phyloP scores from a whole-genome alignment of 768 basidiomycete species.

The Fibroporia radiculosa region DNA sequence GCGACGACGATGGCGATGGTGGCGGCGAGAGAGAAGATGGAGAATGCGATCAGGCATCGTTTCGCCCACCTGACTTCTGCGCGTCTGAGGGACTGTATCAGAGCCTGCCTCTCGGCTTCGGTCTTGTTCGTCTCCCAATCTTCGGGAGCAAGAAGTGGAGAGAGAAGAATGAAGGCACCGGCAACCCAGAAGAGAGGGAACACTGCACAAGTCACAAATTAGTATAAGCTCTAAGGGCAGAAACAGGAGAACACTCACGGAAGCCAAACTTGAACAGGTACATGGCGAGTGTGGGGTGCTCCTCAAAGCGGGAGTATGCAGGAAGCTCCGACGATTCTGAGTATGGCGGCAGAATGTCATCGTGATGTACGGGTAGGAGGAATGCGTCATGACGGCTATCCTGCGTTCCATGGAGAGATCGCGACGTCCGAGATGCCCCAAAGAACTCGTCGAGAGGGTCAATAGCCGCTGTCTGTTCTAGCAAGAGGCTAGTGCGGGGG shows the following conservation, averaged over 20 bases:
- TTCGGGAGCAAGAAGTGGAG: conserved; percentile 30
- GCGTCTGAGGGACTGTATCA: conserved; percentile 26
- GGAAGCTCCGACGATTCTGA: conserved; percentile 26
- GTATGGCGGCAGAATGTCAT: conserved; percentile 16
- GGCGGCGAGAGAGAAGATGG: conserved; percentile 14
- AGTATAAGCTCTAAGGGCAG: not conserved
- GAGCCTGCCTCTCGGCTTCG: conserved; percentile 24
- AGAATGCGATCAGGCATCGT: conserved; percentile 26
- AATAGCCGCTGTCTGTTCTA: not conserved
- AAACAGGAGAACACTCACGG: conserved; percentile 25
- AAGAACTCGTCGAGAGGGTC: conserved; percentile 18
- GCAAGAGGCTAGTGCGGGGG: not conserved
- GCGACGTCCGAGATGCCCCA: conserved; percentile 15
- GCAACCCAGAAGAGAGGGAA: conserved; percentile 43
- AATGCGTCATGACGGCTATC: conserved; percentile 26
- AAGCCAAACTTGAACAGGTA: conserved; percentile 45
- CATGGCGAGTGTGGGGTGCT: conserved; percentile 37
- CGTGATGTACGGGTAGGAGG: conserved; percentile 10
- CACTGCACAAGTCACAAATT: conserved; percentile 22
- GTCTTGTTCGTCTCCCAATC: conserved; percentile 31
- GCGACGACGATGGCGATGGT: conserved; percentile 9
- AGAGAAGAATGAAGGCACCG: conserved; percentile 32
- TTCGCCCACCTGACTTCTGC: conserved; percentile 36
- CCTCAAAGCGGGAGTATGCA: conserved; percentile 25
- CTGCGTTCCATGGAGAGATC: conserved; percentile 14